A percentile compares a stretch with the other conserved stretches of the same genome.
phyloP scores from a whole-genome alignment of 352 stramenopile genomes.

The Pythium oligandrum region DNA sequence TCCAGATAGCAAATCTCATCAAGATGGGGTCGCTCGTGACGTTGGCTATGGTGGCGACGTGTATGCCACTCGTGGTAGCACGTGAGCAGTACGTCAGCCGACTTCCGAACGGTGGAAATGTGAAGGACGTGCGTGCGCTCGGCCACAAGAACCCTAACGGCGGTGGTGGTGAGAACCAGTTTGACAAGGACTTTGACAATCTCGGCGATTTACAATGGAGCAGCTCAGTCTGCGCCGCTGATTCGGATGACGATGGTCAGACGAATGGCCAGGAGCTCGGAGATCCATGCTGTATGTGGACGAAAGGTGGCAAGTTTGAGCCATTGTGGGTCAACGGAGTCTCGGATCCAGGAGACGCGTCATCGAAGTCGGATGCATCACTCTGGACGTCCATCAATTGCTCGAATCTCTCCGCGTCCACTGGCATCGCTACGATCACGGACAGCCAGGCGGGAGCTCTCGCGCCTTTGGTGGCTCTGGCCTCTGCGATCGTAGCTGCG shows the following conservation, averaged over 20 bases:
- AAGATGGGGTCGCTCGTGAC: too few species aligned
- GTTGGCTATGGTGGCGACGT: too few species aligned
- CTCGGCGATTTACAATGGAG: slow-evolving; percentile 20
- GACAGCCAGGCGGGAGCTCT: too few species aligned
- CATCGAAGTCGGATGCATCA: slow-evolving; percentile 6
- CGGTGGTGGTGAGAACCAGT: slow-evolving; percentile 14
- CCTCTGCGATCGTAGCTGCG: too few species aligned
- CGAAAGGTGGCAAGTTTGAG: slow-evolving; percentile 20
- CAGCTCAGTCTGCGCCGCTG: slow-evolving; percentile 27
- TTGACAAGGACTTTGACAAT: slow-evolving; percentile 16
- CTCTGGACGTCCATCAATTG: slow-evolving; percentile 8
- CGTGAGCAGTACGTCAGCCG: too few species aligned
- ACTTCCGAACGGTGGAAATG: slow-evolving; percentile 3
- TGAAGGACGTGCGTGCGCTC: slow-evolving; percentile 20
- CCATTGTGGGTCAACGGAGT: slow-evolving; percentile 5
- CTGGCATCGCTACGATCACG: too few species aligned
- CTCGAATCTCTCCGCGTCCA: neutral
- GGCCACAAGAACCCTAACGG: slow-evolving; percentile 17
- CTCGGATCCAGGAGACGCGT: slow-evolving; percentile 15
- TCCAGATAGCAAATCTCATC: too few species aligned
- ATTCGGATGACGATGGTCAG: slow-evolving; percentile 23
- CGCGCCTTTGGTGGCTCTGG: too few species aligned
- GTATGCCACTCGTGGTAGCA: too few species aligned
- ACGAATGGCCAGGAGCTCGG: slow-evolving; percentile 63
- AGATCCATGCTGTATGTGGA: slow-evolving; percentile 47